Conservation (phyloP, 176 grass and related monocot genomes). For the Phyllostachys edulis region DNA sequence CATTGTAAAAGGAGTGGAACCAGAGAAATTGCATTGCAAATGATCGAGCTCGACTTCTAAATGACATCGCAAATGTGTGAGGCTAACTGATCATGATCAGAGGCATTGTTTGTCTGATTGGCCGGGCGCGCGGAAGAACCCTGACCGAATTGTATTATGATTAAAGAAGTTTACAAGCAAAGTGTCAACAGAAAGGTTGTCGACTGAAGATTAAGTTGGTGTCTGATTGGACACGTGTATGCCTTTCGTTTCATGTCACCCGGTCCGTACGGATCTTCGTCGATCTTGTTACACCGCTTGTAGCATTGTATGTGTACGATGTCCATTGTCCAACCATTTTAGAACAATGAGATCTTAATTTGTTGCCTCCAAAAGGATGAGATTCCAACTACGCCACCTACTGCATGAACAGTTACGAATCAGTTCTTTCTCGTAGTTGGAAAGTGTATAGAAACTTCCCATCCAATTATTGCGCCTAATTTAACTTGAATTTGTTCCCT, state of each 20-base stretch:
- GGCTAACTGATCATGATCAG: neutral
- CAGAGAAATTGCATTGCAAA: neutral
- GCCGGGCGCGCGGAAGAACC: no score
- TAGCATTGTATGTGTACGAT: neutral
- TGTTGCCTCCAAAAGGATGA: neutral
- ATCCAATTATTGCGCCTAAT: slow-evolving; percentile 28
- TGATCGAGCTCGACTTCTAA: neutral
- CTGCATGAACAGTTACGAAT: neutral
- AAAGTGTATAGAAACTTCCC: slow-evolving; percentile 7
- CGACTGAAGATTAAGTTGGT: neutral
- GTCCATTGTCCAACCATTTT: neutral
- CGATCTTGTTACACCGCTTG: neutral
- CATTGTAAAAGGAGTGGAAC: neutral
- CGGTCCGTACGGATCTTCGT: neutral
- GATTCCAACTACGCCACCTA: slow-evolving; percentile 18
- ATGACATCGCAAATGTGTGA: neutral
- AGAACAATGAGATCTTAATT: neutral
- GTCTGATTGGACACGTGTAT: neutral
- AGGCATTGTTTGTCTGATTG: neutral
- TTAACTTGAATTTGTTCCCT: neutral
- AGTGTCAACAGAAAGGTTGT: no score
- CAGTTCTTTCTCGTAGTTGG: slow-evolving; percentile 34
- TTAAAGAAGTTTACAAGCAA: no score
- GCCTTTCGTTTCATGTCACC: neutral
- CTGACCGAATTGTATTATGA: no score